Evolutionary conservation across 2,329 filamentous ascomycete genomes (phyloP).

Genomic region (Zasmidium cellare): DNA sequence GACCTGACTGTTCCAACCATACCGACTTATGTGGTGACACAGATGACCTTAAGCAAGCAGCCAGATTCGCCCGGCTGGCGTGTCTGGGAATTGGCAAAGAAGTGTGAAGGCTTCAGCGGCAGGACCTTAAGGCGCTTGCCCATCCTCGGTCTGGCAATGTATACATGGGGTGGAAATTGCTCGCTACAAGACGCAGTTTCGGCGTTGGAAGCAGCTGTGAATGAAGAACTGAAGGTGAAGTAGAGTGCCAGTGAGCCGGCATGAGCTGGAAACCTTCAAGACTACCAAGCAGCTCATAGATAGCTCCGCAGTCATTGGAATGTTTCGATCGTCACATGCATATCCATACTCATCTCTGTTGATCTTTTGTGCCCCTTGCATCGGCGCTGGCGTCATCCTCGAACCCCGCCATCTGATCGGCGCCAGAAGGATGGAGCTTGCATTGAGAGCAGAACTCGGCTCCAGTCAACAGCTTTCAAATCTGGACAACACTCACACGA

Average conservation of each 20-base stretch:
- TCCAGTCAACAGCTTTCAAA: not conserved
- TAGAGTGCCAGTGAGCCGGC: not conserved
- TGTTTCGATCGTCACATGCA: not conserved
- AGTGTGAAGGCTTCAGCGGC: slow-evolving; percentile 42
- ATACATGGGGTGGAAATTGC: slow-evolving; percentile 37
- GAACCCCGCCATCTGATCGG: not conserved
- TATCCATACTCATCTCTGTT: not conserved
- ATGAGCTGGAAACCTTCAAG: not conserved
- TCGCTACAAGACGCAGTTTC: slow-evolving; percentile 39
- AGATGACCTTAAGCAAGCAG: slow-evolving; percentile 19
- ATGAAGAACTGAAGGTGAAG: slow-evolving; percentile 32
- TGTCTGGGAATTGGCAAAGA: slow-evolving; percentile 35
- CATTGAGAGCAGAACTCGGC: not conserved
- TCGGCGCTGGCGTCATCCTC: not conserved
- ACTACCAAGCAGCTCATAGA: not conserved
- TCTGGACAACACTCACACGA: not conserved
- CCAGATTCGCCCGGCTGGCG: slow-evolving; percentile 28
- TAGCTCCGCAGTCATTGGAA: not conserved
- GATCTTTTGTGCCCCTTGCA: not conserved
- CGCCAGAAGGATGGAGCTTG: not conserved
- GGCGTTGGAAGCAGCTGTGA: slow-evolving; percentile 39
- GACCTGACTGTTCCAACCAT: slow-evolving; percentile 20
- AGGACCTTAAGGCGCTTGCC: slow-evolving; percentile 44
- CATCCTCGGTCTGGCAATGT: slow-evolving; percentile 42
- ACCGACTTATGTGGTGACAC: slow-evolving; percentile 34